Base-by-base conservation (phyloP, 2,329 filamentous ascomycete genomes). In the Aspergillus sp. region DNA sequence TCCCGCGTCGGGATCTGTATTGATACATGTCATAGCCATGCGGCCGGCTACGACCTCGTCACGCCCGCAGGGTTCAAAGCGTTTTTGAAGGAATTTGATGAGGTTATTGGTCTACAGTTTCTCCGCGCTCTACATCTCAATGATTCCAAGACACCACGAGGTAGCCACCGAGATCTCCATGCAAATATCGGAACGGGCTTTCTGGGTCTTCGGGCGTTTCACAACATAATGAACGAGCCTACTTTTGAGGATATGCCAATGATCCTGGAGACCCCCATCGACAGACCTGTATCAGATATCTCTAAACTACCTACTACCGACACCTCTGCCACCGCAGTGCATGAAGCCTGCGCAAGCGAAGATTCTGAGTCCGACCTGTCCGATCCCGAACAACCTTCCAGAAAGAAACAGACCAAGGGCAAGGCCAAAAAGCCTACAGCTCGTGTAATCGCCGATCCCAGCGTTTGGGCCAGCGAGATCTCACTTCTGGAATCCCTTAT, bases 161-260 rank as follows among this genome's bases (percentile, higher is more conserved):
- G 71, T 38, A 93, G 88, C 32, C 81, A 89, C 55, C 82, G 90
- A 37, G 93, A 98, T 65, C 72, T 97, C 2, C 93, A 98, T 69
- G 90, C 91, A 55, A 97, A 96, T 64, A 97, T 98, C 53, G 93
- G 93, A 22, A 94, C 90, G 0, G 93, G 93, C 1, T 98, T 94
- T 63, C 77, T 98, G 0, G 93, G 93, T 0, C 77, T 98, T 13
- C 81, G 87, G 19, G 87, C 90, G 2, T 98, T 98, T 68, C 88
- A 95, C 71, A 88, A 84, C 62, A 73, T 98, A 50, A 85, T 97
- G 76, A 97, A 97, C 66, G 83, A 89, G 60, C 74, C 78, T 22
- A 75, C 81, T 1, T 86, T 97, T 50, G 80, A 86, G 56, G 82
- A 82, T 22, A 70, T 96, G 60, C 93, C 93, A 3, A 89, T 98